phyloP scores from a whole-genome alignment of 202 grass and related monocot genomes.

The Eragrostis tef region DNA sequence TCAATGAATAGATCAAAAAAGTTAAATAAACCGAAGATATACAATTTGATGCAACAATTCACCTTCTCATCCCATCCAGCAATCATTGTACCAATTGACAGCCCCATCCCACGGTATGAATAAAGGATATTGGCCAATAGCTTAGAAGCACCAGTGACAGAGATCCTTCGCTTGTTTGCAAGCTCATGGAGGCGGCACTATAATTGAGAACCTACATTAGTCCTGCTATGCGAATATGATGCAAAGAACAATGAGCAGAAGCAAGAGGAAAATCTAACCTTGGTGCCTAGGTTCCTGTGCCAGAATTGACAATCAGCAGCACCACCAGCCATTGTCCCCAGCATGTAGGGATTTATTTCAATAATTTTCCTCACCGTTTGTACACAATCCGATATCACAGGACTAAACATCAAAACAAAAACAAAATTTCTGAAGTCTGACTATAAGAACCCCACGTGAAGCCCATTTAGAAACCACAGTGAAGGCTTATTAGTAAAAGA shows the following conservation, averaged over 20 bases:
- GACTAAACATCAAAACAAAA: background rate
- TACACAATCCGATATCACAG: background rate
- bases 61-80: conserved; percentile 98
- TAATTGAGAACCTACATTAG: conserved; percentile 38
- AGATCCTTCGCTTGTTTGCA: conserved; percentile 92
- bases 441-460: background rate
- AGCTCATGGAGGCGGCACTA: conserved; percentile 92
- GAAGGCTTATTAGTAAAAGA: background rate
- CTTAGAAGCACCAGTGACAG: conserved; percentile 87
- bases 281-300: conserved; percentile 85
- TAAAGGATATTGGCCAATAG: conserved; percentile 89
- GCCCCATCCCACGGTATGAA: conserved; percentile 89
- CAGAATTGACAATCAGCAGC: conserved; percentile 99
- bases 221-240: background rate
- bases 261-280: conserved; percentile 52
- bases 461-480: background rate
- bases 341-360: conserved; percentile 97
- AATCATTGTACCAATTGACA: conserved; percentile 97
- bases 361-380: conserved; percentile 98
- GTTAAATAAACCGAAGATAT: background rate
- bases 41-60: conserved; percentile 5
- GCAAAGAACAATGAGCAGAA: background rate
- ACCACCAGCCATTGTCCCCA: conserved; percentile 94
- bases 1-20: conserved; percentile 17
- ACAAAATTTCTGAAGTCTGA: background rate